Evolutionary conservation across 371 early-diverging fungal genomes (phyloP).

Genomic region (Zopfochytrium polystomum): DNA sequence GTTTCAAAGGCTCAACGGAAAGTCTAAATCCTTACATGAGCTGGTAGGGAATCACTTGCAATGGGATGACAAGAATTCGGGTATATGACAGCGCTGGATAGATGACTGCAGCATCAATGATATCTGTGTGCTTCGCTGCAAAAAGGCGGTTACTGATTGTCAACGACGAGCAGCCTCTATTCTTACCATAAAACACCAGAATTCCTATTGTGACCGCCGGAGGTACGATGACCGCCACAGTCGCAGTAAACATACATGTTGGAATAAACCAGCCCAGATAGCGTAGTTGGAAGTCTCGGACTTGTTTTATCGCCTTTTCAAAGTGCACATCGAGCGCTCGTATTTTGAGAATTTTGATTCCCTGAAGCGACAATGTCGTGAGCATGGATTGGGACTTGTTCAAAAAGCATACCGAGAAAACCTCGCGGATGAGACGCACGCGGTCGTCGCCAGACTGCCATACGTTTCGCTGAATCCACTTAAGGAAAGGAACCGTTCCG

Average conservation of each 20-base stretch:
- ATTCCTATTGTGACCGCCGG: constrained; percentile 1
- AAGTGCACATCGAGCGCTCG: constrained; percentile 24
- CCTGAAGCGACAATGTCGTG: no score
- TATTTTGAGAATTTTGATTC: constrained; percentile 33
- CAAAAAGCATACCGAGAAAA: no score
- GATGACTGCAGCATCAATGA: constrained; percentile 8
- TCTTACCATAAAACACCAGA: no score
- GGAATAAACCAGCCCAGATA: neutral
- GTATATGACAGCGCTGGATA: constrained; percentile 10
- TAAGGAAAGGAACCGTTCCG: no score
- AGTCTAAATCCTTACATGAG: constrained; percentile 65
- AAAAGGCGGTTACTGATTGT: no score
- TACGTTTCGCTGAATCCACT: no score
- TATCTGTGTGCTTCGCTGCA: neutral
- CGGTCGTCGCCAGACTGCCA: constrained; percentile 1
- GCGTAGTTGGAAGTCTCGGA: constrained; percentile 9
- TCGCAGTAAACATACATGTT: neutral
- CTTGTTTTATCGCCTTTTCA: constrained; percentile 10
- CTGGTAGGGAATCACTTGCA: constrained; percentile 31
- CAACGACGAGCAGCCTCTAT: no score
- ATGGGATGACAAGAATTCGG: neutral
- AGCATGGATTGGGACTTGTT: no score
- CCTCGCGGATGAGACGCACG: neutral
- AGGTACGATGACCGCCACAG: neutral
- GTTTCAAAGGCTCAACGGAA: constrained; percentile 71